These are phyloP conservation scores for Pontederia paniculata DNA, from an alignment of 176 grass and related monocot genomes.

Conservation along the genomic window DNA sequence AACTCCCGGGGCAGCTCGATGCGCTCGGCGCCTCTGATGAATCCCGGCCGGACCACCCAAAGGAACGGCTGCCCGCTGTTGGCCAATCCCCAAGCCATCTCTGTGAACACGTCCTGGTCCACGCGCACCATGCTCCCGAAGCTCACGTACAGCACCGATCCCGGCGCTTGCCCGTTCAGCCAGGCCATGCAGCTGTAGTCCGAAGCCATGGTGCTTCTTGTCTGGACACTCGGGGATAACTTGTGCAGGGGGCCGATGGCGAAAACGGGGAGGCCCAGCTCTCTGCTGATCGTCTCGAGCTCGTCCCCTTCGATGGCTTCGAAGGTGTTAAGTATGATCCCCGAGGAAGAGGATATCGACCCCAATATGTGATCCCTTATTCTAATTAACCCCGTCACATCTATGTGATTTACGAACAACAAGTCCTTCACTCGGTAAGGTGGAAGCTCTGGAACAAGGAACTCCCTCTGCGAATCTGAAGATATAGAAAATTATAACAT, in stretches of 20 bases:
- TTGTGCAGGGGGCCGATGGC: constrained; percentile 25
- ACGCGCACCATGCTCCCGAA: constrained; percentile 25
- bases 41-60: constrained; percentile 25
- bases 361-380: background rate
- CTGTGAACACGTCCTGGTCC: constrained; percentile 1
- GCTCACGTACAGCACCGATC: constrained; percentile 31
- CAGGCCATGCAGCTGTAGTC: constrained; percentile 27
- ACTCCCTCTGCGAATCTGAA: constrained; percentile 3
- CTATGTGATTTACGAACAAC: too few relatives aligned
- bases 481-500: background rate
- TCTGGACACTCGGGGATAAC: background rate
- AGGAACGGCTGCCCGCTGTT: constrained; percentile 28
- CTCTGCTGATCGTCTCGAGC: constrained; percentile 1
- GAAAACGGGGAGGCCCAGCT: constrained; percentile 5
- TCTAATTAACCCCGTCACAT: background rate
- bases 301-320: constrained; percentile 16
- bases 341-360: constrained; percentile 1
- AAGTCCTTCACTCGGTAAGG: constrained; percentile 23
- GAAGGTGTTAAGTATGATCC: constrained; percentile 25
- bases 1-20: constrained; percentile 11
- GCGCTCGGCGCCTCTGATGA: constrained; percentile 1
- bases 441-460: constrained; percentile 12
- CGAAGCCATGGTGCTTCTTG: constrained; percentile 12
- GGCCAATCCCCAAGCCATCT: constrained; percentile 25
- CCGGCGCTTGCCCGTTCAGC: constrained; percentile 18